Evolutionary conservation across 1,139 yeast genomes (phyloP).

Genomic region (Wickerhamiella infanticola): DNA sequence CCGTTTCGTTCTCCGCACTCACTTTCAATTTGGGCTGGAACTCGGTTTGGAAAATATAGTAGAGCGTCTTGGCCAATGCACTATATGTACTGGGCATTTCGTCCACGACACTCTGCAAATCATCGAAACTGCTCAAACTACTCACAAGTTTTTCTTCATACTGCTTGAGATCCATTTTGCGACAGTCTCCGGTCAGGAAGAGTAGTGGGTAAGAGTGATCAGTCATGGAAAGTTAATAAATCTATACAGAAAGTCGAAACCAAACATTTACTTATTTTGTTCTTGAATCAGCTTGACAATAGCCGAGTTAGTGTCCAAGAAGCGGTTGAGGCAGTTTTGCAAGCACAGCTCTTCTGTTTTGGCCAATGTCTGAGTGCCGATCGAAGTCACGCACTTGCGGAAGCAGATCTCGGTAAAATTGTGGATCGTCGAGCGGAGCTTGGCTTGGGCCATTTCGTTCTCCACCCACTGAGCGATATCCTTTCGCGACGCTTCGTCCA

Average conservation of each 20-base stretch:
- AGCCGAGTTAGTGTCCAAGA: slow-evolving; percentile 73
- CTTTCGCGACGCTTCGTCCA: slow-evolving; percentile 57
- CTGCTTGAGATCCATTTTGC: too few species aligned
- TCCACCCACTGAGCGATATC: slow-evolving; percentile 68
- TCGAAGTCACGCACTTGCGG: slow-evolving; percentile 59
- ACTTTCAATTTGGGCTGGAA: too few species aligned
- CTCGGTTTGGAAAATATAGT: too few species aligned
- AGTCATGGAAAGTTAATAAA: not conserved
- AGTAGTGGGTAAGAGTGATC: not conserved
- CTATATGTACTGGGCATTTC: too few species aligned
- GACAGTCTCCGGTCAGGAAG: too few species aligned
- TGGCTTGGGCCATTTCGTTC: slow-evolving; percentile 71
- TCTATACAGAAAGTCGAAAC: not conserved
- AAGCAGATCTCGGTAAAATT: slow-evolving; percentile 82
- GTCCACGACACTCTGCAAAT: too few species aligned
- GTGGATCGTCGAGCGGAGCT: slow-evolving; percentile 46
- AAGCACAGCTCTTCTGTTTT: slow-evolving; percentile 55
- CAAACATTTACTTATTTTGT: slow-evolving; percentile 10
- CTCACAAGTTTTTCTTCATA: too few species aligned
- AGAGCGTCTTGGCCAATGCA: too few species aligned
- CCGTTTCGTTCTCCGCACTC: too few species aligned
- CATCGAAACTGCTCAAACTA: too few species aligned
- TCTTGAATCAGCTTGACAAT: slow-evolving; percentile 43
- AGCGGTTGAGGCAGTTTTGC: slow-evolving; percentile 68
- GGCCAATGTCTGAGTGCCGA: slow-evolving; percentile 36